Base-by-base conservation (phyloP, 2,329 filamentous ascomycete genomes). In the Aspergillus ustus region DNA sequence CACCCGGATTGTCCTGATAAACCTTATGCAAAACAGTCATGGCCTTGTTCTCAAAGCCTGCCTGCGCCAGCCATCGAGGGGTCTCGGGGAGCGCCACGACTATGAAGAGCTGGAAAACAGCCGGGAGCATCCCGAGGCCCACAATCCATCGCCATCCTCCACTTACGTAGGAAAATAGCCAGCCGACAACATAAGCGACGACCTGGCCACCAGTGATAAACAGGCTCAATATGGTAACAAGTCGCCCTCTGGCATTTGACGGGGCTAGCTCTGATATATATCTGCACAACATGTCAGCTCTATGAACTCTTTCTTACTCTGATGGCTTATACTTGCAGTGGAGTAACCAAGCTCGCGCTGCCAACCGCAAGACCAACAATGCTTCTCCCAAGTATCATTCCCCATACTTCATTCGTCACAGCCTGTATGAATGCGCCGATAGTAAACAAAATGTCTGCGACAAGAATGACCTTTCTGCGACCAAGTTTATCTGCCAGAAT, bases 81-180 rank as follows among this genome's bases (percentile, higher is more conserved):
- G 91, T 96, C 77, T 98, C 94, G 0, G 93, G 93, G 85, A 97
- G 89, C 55, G 87, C 81, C 2, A 87, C 69, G 62, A 97, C 79
- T 58, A 96, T 79, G 0, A 82, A 73, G 5, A 87, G 85, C 74
- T 97, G 94, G 3, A 93, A 59, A 0, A 85, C 75, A 0, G 93
- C 93, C 0, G 94, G 94, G 28, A 90, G 64, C 8, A 91, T 91
- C 0, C 93, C 94, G 0, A 97, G 77, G 0, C 93, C 93, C 0
- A 97, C 93, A 86, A 97, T 93, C 89, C 91, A 96, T 53, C 92
- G 83, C 93, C 94, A 98, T 1, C 90, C 92, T 13, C 83, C 85
- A 7, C 68, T 62, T 7, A 85, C 83, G 6, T 87, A 84, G 51
- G 81, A 82, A 57, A 96, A 89, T 0, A 83, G 75, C 90, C 91